Evolutionary conservation across 2,329 filamentous ascomycete genomes (phyloP), one percentile per base, ranked within the genome.

Genomic region (Sclerotinia trifoliorum): DNA sequence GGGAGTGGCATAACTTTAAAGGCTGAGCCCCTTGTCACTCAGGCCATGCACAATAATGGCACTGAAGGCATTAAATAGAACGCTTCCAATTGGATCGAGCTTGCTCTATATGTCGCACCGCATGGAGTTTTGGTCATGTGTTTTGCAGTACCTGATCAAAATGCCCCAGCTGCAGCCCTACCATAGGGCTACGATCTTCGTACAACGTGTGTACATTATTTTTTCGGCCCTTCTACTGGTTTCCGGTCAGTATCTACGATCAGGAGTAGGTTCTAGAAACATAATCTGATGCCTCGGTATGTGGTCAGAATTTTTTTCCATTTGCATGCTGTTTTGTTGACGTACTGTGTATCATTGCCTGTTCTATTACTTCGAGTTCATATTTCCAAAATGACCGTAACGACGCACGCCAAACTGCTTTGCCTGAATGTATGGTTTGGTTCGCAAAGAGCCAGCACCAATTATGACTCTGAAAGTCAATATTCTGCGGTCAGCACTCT

Each of bases 81-180:
- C 13, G 21, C 39, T 56, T 35, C 51, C 51, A 11, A 56, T 65
- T 56, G 51, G 51, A 56, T 24, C 11, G 15, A 35, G n/a, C 35
- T 26, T 13, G 13, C 24, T 21, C 5, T 39, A 39, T 39, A 29
- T 10, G 15, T 55, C 19, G 51, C 49, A 62, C 48, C 26, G 65
- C 46, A 62, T 61, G 56, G 7, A 35, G 19, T 52, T 62, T 3
- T n/a, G 44, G 32, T 39, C 32, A 62, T 61, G 52, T 52, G 56
- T 26, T 56, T 54, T 29, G 49, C 10, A 55, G 21, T 44, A 17
- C 35, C 39, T 44, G 32, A 26, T 39, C 11, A 3, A 67, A 8
- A n/a, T 39, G n/a, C 13, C 8, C 42, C 46, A 62, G 46, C 29
- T 67, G 65, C 65, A 67, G 65, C 65, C 65, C 65, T 67, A 66